phyloP scores from a whole-genome alignment of 306 rosid genomes.

The Acacia crassicarpa region DNA sequence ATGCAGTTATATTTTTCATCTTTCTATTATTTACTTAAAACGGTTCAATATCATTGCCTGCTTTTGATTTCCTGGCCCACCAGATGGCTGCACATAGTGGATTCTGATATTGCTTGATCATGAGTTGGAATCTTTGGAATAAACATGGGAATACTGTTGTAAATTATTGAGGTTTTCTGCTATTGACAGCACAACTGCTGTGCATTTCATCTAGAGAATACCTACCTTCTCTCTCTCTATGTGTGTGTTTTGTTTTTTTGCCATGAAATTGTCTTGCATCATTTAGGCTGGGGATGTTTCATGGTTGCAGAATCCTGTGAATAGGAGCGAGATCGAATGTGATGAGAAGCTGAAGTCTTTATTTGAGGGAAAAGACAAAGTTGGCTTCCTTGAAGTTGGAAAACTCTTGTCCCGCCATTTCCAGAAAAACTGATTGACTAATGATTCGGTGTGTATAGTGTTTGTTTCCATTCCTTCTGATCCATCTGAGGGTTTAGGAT shows the following conservation, averaged over 20 bases:
- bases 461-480: not conserved
- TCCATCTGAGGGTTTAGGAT: not conserved
- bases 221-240: not conserved
- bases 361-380: constrained; percentile 5
- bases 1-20: not conserved
- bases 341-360: constrained; percentile 7
- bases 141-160: not conserved
- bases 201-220: not conserved
- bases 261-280: not conserved
- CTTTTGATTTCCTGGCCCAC: not conserved
- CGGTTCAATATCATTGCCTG: not conserved
- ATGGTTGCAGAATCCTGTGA: not conserved
- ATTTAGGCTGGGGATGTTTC: not conserved
- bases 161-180: not conserved
- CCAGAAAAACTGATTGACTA: not conserved
- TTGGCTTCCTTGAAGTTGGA: constrained; percentile 11
- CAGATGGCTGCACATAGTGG: not conserved
- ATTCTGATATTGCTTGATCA: not conserved
- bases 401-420: not conserved
- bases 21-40: not conserved
- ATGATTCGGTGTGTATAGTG: not conserved
- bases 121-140: not conserved
- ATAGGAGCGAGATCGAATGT: not conserved
- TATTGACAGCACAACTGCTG: not conserved
- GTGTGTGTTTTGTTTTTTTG: too few species aligned